Evolutionary conservation across 768 basidiomycete species (phyloP).

Genomic region (Cubamyces sp.): DNA sequence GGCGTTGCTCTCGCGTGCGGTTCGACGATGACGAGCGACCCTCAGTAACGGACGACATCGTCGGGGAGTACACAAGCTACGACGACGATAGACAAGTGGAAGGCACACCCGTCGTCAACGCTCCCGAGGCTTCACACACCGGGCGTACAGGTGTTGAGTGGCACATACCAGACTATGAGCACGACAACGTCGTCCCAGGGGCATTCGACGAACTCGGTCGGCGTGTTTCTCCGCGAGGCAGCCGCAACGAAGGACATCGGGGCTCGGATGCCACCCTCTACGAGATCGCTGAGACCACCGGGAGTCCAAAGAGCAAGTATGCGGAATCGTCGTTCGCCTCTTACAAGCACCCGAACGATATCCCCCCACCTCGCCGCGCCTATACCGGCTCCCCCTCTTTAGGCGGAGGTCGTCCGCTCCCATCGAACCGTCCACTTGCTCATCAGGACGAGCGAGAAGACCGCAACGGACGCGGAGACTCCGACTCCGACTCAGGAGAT

Average conservation of each 20-base stretch:
- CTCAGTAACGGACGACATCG: slow-evolving; percentile 17
- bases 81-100: neutral
- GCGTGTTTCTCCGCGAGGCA: slow-evolving; percentile 25
- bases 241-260: neutral
- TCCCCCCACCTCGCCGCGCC: slow-evolving; percentile 52
- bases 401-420: slow-evolving; percentile 51
- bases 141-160: neutral
- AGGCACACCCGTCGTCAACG: slow-evolving; percentile 4
- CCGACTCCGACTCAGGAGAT: slow-evolving; percentile 39
- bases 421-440: slow-evolving; percentile 31
- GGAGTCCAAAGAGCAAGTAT: slow-evolving; percentile 32
- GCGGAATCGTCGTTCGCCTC: slow-evolving; percentile 55
- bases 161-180: slow-evolving; percentile 15
- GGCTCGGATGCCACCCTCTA: slow-evolving; percentile 45
- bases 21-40: slow-evolving; percentile 18
- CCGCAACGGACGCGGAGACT: slow-evolving; percentile 35
- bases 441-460: slow-evolving; percentile 28
- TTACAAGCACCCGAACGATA: slow-evolving; percentile 64
- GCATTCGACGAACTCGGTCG: neutral
- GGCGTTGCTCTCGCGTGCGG: slow-evolving; percentile 19
- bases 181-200: neutral
- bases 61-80: neutral
- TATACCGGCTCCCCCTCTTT: slow-evolving; percentile 32
- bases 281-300: slow-evolving; percentile 15
- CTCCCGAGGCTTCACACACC: slow-evolving; percentile 1